phyloP scores from a whole-genome alignment of 2,329 filamentous ascomycete species.

The Sporothrix schenckii region DNA sequence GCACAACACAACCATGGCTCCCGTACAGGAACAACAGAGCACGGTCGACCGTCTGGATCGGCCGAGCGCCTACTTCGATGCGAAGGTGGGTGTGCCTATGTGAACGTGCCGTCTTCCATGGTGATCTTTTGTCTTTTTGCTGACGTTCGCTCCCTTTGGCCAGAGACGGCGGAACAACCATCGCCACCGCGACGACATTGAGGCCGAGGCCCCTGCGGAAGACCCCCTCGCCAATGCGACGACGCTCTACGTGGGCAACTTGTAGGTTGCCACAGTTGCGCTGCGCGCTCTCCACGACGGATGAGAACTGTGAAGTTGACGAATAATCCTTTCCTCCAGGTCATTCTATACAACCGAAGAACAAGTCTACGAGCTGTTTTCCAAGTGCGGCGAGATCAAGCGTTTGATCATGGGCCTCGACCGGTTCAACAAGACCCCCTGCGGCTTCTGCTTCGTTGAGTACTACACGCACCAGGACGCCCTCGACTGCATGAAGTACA shows the following conservation, averaged over 20 bases:
- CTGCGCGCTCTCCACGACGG: not conserved
- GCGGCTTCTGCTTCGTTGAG: constrained; percentile 99
- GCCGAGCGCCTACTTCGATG: constrained; percentile 90
- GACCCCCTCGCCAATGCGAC: constrained; percentile 85
- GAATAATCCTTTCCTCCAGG: constrained; percentile 47
- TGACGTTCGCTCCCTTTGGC: constrained; percentile 33
- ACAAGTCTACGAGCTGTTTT: constrained; percentile 96
- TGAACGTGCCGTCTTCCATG: not conserved
- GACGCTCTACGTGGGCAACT: constrained; percentile 95
- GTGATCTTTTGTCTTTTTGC: not conserved
- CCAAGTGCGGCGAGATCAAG: constrained; percentile 97
- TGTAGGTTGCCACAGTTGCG: constrained; percentile 58
- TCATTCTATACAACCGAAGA: constrained; percentile 99
- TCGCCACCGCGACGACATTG: constrained; percentile 59
- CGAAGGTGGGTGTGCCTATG: constrained; percentile 63
- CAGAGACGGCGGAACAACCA: constrained; percentile 67
- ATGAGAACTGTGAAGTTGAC: not conserved
- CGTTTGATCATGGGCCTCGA: constrained; percentile 97
- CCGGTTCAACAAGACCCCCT: constrained; percentile 95
- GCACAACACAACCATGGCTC: constrained; percentile 30
- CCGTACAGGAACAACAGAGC: constrained; percentile 49
- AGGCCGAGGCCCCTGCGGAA: constrained; percentile 63
- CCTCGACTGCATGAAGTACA: constrained; percentile 97
- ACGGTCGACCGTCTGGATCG: constrained; percentile 92
- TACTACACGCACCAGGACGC: constrained; percentile 98